Evolutionary conservation across 768 basidiomycete genomes (phyloP).

Genomic region (Lentinula sp.): DNA sequence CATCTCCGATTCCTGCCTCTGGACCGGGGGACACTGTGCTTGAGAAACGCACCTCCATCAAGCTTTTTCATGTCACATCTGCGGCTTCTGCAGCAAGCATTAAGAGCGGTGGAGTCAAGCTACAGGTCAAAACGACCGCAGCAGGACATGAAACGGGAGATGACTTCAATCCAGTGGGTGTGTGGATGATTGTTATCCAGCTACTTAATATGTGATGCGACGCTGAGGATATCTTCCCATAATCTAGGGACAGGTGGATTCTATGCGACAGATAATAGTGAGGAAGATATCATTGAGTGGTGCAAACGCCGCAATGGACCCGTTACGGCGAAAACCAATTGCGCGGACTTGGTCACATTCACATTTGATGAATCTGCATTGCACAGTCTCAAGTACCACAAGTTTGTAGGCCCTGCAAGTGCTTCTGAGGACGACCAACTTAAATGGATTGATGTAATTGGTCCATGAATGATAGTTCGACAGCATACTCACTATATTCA

Average conservation of each 20-base stretch:
- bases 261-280: neutral
- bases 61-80: neutral
- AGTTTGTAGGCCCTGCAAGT: too few species aligned
- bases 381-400: neutral
- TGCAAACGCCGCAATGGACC: neutral
- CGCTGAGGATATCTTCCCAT: too few species aligned
- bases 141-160: neutral
- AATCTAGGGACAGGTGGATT: neutral
- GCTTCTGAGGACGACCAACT: too few species aligned
- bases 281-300: neutral
- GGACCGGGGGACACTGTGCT: neutral
- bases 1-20: neutral
- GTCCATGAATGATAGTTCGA: too few species aligned
- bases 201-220: too few species aligned
- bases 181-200: neutral
- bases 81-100: neutral
- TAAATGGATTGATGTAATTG: too few species aligned
- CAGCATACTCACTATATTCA: too few species aligned
- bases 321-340: neutral
- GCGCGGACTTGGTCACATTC: neutral
- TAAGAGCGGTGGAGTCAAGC: neutral
- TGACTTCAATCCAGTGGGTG: neutral
- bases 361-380: neutral
- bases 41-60: neutral
- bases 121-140: neutral